These are phyloP conservation scores for Meira miltonrushii DNA, from an alignment of 1,284 basidiomycete genomes.

Conservation along the genomic window DNA sequence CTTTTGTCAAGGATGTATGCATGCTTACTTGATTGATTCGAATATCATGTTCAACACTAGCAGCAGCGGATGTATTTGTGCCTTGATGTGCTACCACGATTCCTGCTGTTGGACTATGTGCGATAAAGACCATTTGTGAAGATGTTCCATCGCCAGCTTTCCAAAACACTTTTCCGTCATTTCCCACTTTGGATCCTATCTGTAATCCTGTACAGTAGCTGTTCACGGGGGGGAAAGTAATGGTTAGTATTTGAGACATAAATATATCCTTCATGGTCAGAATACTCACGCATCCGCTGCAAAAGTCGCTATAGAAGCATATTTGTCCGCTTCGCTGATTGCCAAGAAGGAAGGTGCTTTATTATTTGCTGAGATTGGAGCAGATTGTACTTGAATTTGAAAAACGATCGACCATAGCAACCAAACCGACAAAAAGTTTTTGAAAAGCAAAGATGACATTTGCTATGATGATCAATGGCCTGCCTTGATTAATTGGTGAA, in stretches of 20 bases:
- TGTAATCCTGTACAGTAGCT: neutral
- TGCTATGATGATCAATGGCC: too few relatives aligned
- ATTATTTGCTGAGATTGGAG: too few relatives aligned
- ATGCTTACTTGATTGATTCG: too few relatives aligned
- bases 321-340: too few relatives aligned
- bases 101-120: neutral
- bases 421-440: too few relatives aligned
- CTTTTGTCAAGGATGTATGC: too few relatives aligned
- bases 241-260: neutral
- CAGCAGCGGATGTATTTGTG: neutral
- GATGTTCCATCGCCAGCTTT: neutral
- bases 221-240: neutral
- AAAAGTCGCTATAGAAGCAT: neutral
- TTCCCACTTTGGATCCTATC: neutral
- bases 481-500: too few relatives aligned
- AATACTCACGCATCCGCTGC: conserved; percentile 1
- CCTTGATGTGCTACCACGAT: neutral
- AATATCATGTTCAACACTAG: too few relatives aligned
- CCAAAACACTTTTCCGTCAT: neutral
- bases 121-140: neutral
- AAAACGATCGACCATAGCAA: too few relatives aligned
- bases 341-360: too few relatives aligned
- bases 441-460: too few relatives aligned
- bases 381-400: too few relatives aligned
- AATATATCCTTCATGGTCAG: neutral